Percentiles rank a stretch among this genome's conserved stretches.
Evolutionary conservation across 1,284 basidiomycete species (phyloP).

Genomic region (Microbotryum silenes-acaulis): DNA sequence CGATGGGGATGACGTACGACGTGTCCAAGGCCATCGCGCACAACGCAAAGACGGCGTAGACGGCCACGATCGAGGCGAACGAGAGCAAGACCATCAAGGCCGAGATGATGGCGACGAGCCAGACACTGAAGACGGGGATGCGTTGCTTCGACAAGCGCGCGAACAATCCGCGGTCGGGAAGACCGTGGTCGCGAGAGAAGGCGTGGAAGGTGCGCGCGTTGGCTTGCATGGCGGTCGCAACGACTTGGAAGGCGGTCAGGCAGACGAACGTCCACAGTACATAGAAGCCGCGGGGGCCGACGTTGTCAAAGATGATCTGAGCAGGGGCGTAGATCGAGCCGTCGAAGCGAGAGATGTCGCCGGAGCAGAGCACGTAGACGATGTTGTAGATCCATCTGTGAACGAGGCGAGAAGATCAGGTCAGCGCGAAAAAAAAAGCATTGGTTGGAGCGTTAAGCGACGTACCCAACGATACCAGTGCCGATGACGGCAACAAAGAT

Average conservation of each 20-base stretch:
- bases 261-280: constrained; percentile 75
- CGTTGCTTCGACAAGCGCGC: constrained; percentile 53
- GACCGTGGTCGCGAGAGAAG: constrained; percentile 66
- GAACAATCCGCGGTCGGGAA: constrained; percentile 73
- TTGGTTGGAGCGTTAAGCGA: constrained; percentile 36
- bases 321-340: constrained; percentile 25
- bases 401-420: background rate
- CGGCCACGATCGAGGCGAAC: constrained; percentile 67
- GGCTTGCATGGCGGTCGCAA: constrained; percentile 63
- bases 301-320: constrained; percentile 60
- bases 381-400: constrained; percentile 39
- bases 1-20: constrained; percentile 66
- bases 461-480: constrained; percentile 73
- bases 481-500: constrained; percentile 76
- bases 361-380: constrained; percentile 31
- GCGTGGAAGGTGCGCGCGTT: constrained; percentile 81
- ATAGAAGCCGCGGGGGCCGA: constrained; percentile 60
- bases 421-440: background rate
- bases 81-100: constrained; percentile 53
- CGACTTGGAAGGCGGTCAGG: constrained; percentile 49
- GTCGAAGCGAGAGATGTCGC: constrained; percentile 21
- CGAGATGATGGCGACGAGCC: constrained; percentile 61
- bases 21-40: constrained; percentile 52
- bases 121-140: constrained; percentile 76
- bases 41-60: constrained; percentile 73